Base-by-base conservation (phyloP, 129 eudicot species). In the Flaveria bidentis region DNA sequence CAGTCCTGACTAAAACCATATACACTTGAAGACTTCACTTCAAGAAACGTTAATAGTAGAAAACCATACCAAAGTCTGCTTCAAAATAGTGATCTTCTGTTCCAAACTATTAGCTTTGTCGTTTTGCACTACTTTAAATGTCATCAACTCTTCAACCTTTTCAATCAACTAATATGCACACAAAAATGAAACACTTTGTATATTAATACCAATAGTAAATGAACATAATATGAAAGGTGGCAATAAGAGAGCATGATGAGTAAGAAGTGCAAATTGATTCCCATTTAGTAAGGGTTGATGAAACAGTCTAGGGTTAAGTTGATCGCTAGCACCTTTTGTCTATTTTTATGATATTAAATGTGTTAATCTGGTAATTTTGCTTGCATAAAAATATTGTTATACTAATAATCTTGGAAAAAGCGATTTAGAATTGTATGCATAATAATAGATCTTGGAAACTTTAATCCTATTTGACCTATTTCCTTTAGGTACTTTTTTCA, bases 11-110 rank as follows among this genome's bases (percentile, higher is more conserved):
- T 41, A 16, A 28, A 28, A 28, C 1, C 36, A 14, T 23, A 42
- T 2, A 79, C 16, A 72, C 9, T 10, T 30, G 52, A 28, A 33
- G 10, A 79, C 16, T 23, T 47, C 1, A 64, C 71, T 77, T 81
- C 80, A 78, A 53, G 55, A 60, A 46, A 17, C 15, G 49, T 18
- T 6, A 69, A 53, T 22, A 71, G 57, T 56, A 52, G 74, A 75
- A 72, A 41, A 23, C 0, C 26, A 62, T 93, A 90, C 97, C 98
- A 86, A 78, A 76, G 84, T 85, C 70, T 88, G 72, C 84, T 90
- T 84, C 89, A 93, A 18, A 70, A 25, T 52, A 60, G 49, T 67
- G 49, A 79, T 73, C 85, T 80, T 86, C 45, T 78, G 74, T 64
- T 90, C 83, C 89, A 93, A 45, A 67, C 28, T 41, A 25, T 26